Percentiles rank a stretch among this genome's conserved stretches.
Evolutionary conservation across 1,284 basidiomycete species (phyloP).

Genomic region (Fomitopsis betulina): DNA sequence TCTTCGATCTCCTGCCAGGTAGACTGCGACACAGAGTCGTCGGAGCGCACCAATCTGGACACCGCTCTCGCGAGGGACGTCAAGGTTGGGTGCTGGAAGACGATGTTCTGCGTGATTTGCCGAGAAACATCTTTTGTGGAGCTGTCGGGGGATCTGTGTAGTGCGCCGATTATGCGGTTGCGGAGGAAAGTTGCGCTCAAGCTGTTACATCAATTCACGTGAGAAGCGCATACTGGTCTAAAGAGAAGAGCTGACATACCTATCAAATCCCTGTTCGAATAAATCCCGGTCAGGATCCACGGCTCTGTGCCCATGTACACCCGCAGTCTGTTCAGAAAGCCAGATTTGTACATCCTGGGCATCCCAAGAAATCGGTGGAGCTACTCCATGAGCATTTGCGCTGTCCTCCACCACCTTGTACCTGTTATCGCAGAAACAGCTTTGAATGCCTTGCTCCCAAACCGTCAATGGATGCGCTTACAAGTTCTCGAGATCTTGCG

Average conservation of each 20-base stretch:
- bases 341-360: constrained; percentile 20
- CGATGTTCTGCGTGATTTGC: constrained; percentile 25
- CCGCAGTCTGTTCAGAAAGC: constrained; percentile 23
- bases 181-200: constrained; percentile 38
- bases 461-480: constrained; percentile 16
- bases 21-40: not conserved
- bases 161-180: constrained; percentile 31
- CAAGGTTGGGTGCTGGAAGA: constrained; percentile 33
- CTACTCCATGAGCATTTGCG: constrained; percentile 12
- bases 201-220: constrained; percentile 16
- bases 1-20: constrained; percentile 23
- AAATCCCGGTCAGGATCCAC: constrained; percentile 34
- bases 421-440: not conserved
- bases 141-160: constrained; percentile 23
- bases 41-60: constrained; percentile 4
- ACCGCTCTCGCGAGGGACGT: constrained; percentile 24
- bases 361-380: constrained; percentile 21
- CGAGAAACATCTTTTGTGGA: constrained; percentile 13
- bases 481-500: constrained; percentile 25
- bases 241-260: constrained; percentile 20
- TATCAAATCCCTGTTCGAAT: constrained; percentile 42
- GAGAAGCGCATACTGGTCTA: no score
- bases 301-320: constrained; percentile 16
- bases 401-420: constrained; percentile 22
- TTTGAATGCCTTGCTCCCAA: not conserved